These are phyloP conservation scores for Acacia melanoxylon DNA, from an alignment of 306 rosid genomes.

Conservation along the genomic window DNA sequence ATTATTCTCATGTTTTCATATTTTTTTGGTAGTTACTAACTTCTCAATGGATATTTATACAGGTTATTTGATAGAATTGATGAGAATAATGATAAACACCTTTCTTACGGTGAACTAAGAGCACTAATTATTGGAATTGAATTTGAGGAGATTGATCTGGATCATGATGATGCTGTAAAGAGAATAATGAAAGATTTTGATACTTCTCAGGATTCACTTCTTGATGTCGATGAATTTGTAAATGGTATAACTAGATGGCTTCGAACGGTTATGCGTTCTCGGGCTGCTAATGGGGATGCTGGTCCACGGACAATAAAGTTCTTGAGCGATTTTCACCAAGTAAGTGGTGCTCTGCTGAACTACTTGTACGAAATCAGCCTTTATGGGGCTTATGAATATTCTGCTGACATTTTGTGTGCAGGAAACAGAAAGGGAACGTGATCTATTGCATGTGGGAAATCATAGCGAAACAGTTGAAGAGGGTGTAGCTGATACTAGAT, in stretches of 20 bases:
- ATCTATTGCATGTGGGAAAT: conserved; percentile 55
- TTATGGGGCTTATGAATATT: conserved; percentile 16
- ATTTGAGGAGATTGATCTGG: conserved; percentile 68
- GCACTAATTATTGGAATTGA: conserved; percentile 78
- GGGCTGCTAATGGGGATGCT: conserved; percentile 42
- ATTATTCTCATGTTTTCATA: neutral
- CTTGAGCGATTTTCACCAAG: conserved; percentile 53
- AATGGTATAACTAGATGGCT: conserved; percentile 70
- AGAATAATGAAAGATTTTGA: conserved; percentile 67
- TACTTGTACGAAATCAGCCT: neutral
- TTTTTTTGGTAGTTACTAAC: conserved; percentile 17
- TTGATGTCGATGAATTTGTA: conserved; percentile 56
- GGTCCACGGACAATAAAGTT: conserved; percentile 51
- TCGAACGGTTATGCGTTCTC: conserved; percentile 36
- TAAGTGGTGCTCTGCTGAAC: conserved; percentile 37
- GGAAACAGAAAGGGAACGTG: conserved; percentile 75
- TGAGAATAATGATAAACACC: conserved; percentile 39
- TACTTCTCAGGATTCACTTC: conserved; percentile 40
- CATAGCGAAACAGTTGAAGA: conserved; percentile 50
- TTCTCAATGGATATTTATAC: conserved; percentile 32
- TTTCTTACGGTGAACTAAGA: conserved; percentile 62
- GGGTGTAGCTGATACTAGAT: conserved; percentile 38
- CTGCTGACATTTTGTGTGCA: conserved; percentile 34
- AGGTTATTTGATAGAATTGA: conserved; percentile 71
- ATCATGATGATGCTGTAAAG: conserved; percentile 58